Evolutionary conservation across 495 filamentous ascomycete species (phyloP).

Genomic region (Podospora comata): DNA sequence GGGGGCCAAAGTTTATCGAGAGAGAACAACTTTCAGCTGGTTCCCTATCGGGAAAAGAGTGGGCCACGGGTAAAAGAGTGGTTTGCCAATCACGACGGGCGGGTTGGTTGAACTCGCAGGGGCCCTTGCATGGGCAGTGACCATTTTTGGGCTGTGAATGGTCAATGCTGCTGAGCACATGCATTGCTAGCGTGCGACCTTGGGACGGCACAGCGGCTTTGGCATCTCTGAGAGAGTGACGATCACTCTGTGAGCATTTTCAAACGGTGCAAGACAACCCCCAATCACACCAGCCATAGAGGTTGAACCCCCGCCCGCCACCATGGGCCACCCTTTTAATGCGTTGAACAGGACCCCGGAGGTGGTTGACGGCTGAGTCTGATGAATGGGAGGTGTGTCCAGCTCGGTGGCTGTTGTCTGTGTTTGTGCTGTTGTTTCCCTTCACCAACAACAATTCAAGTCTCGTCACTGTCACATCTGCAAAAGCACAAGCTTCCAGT

Average conservation of each 20-base stretch:
- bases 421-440: not conserved
- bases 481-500: not conserved
- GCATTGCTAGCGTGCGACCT: conserved; percentile 18
- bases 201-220: conserved; percentile 9
- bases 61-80: conserved; percentile 1
- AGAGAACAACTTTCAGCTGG: conserved; percentile 11
- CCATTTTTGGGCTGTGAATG: conserved; percentile 9
- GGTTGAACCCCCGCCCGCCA: not conserved
- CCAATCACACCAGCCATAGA: conserved; percentile 18
- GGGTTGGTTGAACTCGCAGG: conserved; percentile 9
- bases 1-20: not conserved
- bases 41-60: conserved; percentile 9
- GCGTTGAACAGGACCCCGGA: not conserved
- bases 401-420: not conserved
- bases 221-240: conserved; percentile 9
- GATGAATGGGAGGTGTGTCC: not conserved
- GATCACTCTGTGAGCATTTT: not conserved
- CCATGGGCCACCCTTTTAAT: not conserved
- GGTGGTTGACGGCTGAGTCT: not conserved
- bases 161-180: conserved; percentile 18
- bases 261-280: not conserved
- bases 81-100: conserved; percentile 15
- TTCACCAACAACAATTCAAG: not conserved
- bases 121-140: conserved; percentile 17
- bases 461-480: conserved; percentile 19